phyloP scores from a whole-genome alignment of 768 basidiomycete genomes.

The Kwoniella dendrophila region DNA sequence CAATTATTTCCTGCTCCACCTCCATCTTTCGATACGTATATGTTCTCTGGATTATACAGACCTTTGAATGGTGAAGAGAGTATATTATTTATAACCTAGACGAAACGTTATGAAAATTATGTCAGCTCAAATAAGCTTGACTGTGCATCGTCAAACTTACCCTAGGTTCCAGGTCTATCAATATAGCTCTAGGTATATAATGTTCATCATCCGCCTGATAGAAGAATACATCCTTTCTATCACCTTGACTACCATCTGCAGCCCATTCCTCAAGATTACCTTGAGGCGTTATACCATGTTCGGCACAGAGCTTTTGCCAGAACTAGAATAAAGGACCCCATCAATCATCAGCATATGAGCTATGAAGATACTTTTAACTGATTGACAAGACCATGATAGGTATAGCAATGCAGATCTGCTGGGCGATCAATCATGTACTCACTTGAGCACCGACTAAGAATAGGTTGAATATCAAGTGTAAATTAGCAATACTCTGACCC shows the following conservation, averaged over 20 bases:
- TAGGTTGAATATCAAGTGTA: conserved; percentile 1
- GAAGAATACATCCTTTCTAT: conserved; percentile 98
- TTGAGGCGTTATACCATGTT: conserved; percentile 95
- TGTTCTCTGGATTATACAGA: conserved; percentile 97
- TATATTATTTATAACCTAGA: conserved; percentile 94
- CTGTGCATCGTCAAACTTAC: conserved; percentile 60
- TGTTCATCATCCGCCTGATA: conserved; percentile 99
- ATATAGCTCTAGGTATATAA: conserved; percentile 94
- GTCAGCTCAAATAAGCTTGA: not conserved
- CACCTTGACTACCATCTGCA: conserved; percentile 74
- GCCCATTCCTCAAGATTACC: conserved; percentile 98
- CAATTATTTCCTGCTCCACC: conserved; percentile 99
- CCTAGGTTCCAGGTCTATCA: conserved; percentile 90
- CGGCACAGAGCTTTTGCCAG: conserved; percentile 97
- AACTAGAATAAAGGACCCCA: too few relatives aligned
- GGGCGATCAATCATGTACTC: conserved; percentile 6
- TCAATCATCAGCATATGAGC: not conserved
- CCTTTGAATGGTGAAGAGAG: conserved; percentile 80
- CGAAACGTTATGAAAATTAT: not conserved
- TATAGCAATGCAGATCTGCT: not conserved
- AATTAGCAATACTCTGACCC: not conserved
- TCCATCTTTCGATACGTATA: conserved; percentile 91
- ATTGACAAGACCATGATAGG: not conserved
- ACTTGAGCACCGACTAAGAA: conserved; percentile 77
- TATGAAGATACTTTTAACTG: not conserved